phyloP scores from a whole-genome alignment of 1,284 basidiomycete genomes.

The Ustanciosporium gigantosporum region DNA sequence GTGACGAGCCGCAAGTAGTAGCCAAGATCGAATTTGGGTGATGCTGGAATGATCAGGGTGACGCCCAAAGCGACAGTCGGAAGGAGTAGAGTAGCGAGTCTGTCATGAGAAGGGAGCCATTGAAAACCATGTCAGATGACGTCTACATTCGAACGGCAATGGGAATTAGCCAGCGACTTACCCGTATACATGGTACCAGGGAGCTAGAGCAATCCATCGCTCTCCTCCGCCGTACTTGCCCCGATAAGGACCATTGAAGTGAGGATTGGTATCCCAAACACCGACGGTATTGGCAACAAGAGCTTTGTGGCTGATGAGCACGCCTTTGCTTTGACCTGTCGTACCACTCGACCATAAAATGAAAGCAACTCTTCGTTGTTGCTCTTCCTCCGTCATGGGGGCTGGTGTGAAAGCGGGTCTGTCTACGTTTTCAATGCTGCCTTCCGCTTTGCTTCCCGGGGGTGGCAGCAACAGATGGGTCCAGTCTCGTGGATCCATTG shows the following conservation, averaged over 20 bases:
- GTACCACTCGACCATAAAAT: constrained; percentile 61
- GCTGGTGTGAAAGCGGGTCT: constrained; percentile 16
- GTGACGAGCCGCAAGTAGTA: constrained; percentile 59
- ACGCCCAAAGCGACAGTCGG: constrained; percentile 58
- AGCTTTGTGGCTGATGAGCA: constrained; percentile 59
- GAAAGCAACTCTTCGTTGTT: constrained; percentile 42
- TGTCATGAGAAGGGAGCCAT: background rate
- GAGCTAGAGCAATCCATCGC: constrained; percentile 59
- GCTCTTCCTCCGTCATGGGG: constrained; percentile 32
- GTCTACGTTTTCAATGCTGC: constrained; percentile 25
- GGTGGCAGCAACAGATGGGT: constrained; percentile 38
- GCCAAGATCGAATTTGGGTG: constrained; percentile 57
- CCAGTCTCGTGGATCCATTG: constrained; percentile 46
- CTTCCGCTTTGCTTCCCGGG: constrained; percentile 29
- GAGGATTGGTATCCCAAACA: constrained; percentile 45
- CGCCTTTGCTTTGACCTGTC: constrained; percentile 61
- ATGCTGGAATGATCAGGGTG: constrained; percentile 54
- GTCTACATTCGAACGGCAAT: background rate
- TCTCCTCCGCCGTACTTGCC: constrained; percentile 36
- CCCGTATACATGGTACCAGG: constrained; percentile 61
- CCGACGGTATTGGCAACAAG: constrained; percentile 53
- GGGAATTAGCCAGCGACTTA: constrained; percentile 5
- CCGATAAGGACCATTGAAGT: constrained; percentile 22
- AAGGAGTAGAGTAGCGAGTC: constrained; percentile 55
- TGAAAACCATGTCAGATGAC: background rate